phyloP scores from a whole-genome alignment of 2,329 filamentous ascomycete genomes.

The Colletotrichum godetiae region DNA sequence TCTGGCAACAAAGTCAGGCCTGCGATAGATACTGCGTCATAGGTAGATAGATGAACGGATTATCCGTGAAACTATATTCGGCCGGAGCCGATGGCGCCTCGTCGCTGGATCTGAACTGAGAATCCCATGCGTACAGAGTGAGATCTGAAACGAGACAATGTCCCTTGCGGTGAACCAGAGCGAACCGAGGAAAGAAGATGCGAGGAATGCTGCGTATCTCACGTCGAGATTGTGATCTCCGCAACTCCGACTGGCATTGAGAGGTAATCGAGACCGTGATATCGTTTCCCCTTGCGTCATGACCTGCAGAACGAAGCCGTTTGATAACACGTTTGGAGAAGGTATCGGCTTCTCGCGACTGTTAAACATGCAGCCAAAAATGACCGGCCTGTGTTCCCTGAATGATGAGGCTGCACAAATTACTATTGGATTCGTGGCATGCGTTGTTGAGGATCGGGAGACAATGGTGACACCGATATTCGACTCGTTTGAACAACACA shows the following conservation, averaged over 20 bases:
- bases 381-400: background rate
- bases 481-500: background rate
- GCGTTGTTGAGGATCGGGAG: background rate
- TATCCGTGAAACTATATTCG: background rate
- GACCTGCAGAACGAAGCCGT: background rate
- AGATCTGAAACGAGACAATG: slow-evolving; percentile 12
- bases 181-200: background rate
- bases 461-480: background rate
- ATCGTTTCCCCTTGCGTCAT: slow-evolving; percentile 1
- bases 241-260: background rate
- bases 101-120: slow-evolving; percentile 7
- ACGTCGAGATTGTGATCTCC: background rate
- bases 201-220: background rate
- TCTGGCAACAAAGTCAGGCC: background rate
- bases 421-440: background rate
- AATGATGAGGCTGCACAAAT: background rate
- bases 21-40: background rate
- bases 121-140: slow-evolving; percentile 1
- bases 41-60: background rate
- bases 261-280: background rate
- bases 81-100: background rate
- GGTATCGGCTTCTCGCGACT: background rate
- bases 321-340: background rate
- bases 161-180: background rate
- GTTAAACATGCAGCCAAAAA: background rate